Conservation (phyloP, 2,329 filamentous ascomycete genomes). For the Gaeumannomyces tritici region DNA sequence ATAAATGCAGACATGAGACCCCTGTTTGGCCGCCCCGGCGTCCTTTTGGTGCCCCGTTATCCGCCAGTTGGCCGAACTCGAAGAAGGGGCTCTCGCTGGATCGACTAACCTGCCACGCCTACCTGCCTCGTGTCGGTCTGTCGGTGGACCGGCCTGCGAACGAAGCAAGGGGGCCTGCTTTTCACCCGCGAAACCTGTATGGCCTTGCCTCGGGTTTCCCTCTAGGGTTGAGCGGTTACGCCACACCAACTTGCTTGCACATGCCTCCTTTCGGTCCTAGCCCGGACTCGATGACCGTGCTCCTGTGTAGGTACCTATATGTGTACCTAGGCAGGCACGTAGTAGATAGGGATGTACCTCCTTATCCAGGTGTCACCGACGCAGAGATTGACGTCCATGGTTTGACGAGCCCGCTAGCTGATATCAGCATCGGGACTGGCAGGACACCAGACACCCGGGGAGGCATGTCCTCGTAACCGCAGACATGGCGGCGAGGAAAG, state of each 20-base stretch:
- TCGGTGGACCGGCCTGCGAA: background rate
- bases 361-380: background rate
- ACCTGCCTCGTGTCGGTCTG: background rate
- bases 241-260: background rate
- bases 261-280: background rate
- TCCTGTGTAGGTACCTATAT: background rate
- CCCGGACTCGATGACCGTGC: background rate
- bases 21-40: background rate
- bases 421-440: background rate
- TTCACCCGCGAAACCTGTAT: no score
- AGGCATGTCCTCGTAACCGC: background rate
- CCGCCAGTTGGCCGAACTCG: background rate
- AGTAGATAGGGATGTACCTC: no score
- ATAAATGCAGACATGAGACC: background rate
- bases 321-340: no score
- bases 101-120: background rate
- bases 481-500: background rate
- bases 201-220: no score
- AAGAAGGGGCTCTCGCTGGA: background rate
- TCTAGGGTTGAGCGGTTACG: background rate
- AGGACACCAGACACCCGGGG: no score
- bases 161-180: no score
- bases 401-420: background rate
- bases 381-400: background rate
- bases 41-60: background rate